A percentile compares a stretch with the other conserved stretches of the same genome.
phyloP scores from a whole-genome alignment of 495 filamentous ascomycete genomes.

The Penicillium egyptiacum region DNA sequence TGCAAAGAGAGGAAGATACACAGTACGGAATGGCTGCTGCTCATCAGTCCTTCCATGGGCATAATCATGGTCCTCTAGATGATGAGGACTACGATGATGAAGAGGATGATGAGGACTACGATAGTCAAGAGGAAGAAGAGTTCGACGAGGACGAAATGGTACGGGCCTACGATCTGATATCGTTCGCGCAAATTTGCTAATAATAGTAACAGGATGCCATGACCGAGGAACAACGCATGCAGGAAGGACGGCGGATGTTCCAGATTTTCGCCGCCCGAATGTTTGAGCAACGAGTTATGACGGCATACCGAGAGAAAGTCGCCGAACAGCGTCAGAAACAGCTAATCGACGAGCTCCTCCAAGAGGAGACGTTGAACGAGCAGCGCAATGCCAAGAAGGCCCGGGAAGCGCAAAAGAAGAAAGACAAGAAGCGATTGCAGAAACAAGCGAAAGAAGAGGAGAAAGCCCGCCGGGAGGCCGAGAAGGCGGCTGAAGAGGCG shows the following conservation, averaged over 20 bases:
- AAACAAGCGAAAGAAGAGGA: slow-evolving; percentile 88
- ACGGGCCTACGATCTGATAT: slow-evolving; percentile 18
- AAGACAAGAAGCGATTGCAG: slow-evolving; percentile 82
- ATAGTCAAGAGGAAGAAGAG: slow-evolving; percentile 83
- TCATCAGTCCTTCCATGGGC: slow-evolving; percentile 61
- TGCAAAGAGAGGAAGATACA: slow-evolving; percentile 93
- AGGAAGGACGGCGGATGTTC: slow-evolving; percentile 98
- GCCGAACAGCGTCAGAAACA: slow-evolving; percentile 87
- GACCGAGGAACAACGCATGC: slow-evolving; percentile 98
- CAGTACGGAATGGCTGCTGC: slow-evolving; percentile 61
- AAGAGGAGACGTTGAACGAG: slow-evolving; percentile 71
- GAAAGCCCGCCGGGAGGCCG: slow-evolving; percentile 78
- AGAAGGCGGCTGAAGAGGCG: slow-evolving; percentile 88
- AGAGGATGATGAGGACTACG: slow-evolving; percentile 82
- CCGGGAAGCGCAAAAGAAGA: slow-evolving; percentile 88
- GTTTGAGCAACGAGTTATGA: slow-evolving; percentile 97
- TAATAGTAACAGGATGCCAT: slow-evolving; percentile 69
- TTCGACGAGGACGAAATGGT: slow-evolving; percentile 87
- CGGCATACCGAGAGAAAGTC: slow-evolving; percentile 96
- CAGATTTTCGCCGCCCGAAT: slow-evolving; percentile 99
- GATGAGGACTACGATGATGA: slow-evolving; percentile 73
- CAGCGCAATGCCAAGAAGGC: slow-evolving; percentile 90
- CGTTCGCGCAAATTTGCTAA: slow-evolving; percentile 10
- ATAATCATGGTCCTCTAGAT: slow-evolving; percentile 65
- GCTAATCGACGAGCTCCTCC: slow-evolving; percentile 86